These are phyloP conservation scores for Kluyveromyces starmeri DNA, from an alignment of 805 yeast genomes.

Conservation along the genomic window DNA sequence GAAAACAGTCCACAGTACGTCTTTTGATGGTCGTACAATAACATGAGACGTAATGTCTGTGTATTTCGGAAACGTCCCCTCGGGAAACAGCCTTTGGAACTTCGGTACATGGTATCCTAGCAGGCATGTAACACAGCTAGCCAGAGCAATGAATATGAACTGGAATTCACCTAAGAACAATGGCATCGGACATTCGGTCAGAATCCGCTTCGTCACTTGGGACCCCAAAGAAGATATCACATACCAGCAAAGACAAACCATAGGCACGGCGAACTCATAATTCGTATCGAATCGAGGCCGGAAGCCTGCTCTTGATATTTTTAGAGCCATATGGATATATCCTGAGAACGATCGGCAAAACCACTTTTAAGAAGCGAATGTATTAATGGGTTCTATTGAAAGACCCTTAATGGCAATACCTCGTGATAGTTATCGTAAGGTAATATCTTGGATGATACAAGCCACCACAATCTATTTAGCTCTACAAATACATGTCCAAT, in stretches of 20 bases:
- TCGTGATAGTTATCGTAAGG: too few species aligned
- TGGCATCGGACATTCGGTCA: constrained; percentile 50
- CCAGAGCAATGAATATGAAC: constrained; percentile 41
- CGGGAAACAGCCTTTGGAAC: constrained; percentile 37
- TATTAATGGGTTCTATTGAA: too few species aligned
- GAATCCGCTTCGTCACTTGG: constrained; percentile 49
- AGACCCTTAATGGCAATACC: too few species aligned
- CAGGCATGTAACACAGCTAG: constrained; percentile 34
- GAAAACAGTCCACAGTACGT: constrained; percentile 40
- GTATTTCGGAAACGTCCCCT: constrained; percentile 43
- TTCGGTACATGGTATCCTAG: constrained; percentile 28
- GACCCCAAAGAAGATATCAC: constrained; percentile 53
- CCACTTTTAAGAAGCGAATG: neutral
- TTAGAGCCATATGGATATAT: neutral
- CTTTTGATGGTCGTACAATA: constrained; percentile 28
- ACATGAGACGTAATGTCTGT: constrained; percentile 10
- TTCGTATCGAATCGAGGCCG: neutral
- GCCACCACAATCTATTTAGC: too few species aligned
- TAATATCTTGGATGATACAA: too few species aligned
- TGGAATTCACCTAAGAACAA: constrained; percentile 58
- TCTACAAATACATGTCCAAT: too few species aligned
- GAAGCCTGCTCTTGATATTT: neutral
- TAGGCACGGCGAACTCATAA: constrained; percentile 20
- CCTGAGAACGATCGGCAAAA: neutral
- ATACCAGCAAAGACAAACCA: constrained; percentile 52